phyloP scores from a whole-genome alignment of 2,329 filamentous ascomycete genomes.

The Domatiomyces globalis region DNA sequence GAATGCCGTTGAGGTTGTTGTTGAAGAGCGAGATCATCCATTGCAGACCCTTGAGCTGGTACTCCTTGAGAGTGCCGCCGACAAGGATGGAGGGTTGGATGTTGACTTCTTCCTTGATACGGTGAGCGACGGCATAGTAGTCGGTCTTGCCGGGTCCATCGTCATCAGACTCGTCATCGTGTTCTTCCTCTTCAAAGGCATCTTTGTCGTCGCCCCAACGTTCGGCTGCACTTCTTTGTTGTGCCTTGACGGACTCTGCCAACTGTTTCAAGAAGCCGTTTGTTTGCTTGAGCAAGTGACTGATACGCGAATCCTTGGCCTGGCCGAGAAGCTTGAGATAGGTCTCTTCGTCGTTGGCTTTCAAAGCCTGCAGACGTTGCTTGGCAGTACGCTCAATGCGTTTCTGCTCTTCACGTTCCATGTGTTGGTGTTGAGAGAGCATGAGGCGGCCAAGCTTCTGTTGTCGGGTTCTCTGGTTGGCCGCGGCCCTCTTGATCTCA shows the following conservation, averaged over 20 bases:
- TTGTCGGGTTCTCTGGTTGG: conserved; percentile 56
- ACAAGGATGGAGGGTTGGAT: conserved; percentile 74
- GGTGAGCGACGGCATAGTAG: conserved; percentile 96
- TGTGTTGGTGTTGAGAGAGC: conserved; percentile 79
- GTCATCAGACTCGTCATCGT: conserved; percentile 51
- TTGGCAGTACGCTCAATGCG: conserved; percentile 94
- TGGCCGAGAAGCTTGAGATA: conserved; percentile 96
- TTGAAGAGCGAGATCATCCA: conserved; percentile 99
- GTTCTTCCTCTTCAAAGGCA: conserved; percentile 36
- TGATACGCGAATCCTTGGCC: conserved; percentile 98
- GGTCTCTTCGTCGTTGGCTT: conserved; percentile 97
- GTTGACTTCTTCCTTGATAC: conserved; percentile 81
- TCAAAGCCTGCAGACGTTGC: conserved; percentile 96
- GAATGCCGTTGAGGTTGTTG: conserved; percentile 97
- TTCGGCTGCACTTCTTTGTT: conserved; percentile 71
- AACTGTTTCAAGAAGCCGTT: conserved; percentile 95
- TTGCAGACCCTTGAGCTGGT: conserved; percentile 94
- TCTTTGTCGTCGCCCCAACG: conserved; percentile 56
- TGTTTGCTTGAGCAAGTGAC: conserved; percentile 88
- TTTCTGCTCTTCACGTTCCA: conserved; percentile 99
- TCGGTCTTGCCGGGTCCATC: conserved; percentile 69
- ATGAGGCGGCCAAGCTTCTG: conserved; percentile 83
- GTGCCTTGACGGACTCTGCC: conserved; percentile 81
- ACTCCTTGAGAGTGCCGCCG: conserved; percentile 87
- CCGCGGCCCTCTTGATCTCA: conserved; percentile 57